phyloP scores from a whole-genome alignment of 345 rosid species.

The Corchorus olitorius region DNA sequence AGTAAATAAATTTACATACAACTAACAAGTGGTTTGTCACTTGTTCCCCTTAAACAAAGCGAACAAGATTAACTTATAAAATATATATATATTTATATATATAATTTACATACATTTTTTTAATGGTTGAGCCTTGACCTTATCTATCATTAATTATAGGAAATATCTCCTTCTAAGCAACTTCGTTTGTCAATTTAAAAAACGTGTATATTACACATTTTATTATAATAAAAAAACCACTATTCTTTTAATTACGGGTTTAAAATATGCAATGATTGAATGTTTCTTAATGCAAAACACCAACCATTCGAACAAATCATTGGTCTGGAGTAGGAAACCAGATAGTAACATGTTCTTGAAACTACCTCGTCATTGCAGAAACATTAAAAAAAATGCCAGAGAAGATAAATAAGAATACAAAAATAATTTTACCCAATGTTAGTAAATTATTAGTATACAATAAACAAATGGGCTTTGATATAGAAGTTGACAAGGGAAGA shows the following conservation, averaged over 20 bases:
- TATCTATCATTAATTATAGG: not conserved
- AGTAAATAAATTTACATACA: no score
- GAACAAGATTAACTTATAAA: no score
- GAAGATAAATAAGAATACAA: not conserved
- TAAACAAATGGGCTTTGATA: no score
- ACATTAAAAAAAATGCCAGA: not conserved
- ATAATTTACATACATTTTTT: no score
- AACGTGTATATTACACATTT: not conserved
- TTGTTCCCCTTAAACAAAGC: no score
- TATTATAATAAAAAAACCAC: no score
- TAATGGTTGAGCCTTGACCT: no score
- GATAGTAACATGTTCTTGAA: not conserved
- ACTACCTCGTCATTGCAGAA: not conserved
- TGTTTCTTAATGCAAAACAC: constrained; percentile 13
- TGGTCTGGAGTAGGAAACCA: not conserved
- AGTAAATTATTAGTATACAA: no score
- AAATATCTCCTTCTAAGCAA: constrained; percentile 7
- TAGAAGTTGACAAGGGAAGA: no score
- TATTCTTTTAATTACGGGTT: not conserved
- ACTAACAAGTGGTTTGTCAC: no score
- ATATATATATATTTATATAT: no score
- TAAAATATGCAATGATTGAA: constrained; percentile 4
- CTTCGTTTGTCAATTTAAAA: constrained; percentile 10
- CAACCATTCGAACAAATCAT: not conserved
- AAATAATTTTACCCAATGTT: not conserved